phyloP scores from a whole-genome alignment of 192 early-diverging fungal genomes.

The Obelidium mucronatum region DNA sequence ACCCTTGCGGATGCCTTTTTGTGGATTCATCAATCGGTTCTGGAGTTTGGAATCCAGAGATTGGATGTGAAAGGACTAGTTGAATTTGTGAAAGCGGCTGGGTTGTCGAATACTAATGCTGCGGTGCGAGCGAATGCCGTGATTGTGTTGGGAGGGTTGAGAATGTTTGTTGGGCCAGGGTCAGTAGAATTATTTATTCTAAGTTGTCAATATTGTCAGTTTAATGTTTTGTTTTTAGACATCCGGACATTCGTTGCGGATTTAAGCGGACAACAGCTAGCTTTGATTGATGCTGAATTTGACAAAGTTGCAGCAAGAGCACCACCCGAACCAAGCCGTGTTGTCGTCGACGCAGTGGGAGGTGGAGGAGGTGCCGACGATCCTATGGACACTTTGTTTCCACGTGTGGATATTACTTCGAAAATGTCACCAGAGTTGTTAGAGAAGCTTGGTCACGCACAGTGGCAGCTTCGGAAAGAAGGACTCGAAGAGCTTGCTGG shows the following conservation, averaged over 20 bases:
- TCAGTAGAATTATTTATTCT: no score
- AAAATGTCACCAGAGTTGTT: constrained; percentile 68
- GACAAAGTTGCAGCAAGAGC: constrained; percentile 78
- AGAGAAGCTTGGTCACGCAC: constrained; percentile 75
- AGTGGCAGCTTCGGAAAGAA: constrained; percentile 95
- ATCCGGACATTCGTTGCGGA: constrained; percentile 88
- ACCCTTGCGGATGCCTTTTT: constrained; percentile 82
- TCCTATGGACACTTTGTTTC: constrained; percentile 84
- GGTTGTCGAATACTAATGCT: constrained; percentile 82
- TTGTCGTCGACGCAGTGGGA: constrained; percentile 19
- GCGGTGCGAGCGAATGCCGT: constrained; percentile 84
- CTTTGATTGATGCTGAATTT: constrained; percentile 92
- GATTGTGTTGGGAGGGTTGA: constrained; percentile 79
- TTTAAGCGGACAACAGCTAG: constrained; percentile 80
- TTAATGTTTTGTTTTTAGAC: no score
- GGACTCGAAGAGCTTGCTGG: constrained; percentile 82
- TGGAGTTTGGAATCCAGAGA: constrained; percentile 91
- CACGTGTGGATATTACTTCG: constrained; percentile 80
- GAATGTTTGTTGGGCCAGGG: constrained; percentile 84
- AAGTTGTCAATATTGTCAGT: neutral
- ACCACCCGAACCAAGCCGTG: constrained; percentile 70
- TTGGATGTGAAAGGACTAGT: constrained; percentile 80
- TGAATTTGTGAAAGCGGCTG: constrained; percentile 80
- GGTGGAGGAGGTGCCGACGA: constrained; percentile 49
- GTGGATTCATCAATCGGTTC: constrained; percentile 85